phyloP scores from a whole-genome alignment of 2,329 filamentous ascomycete species.

The Dissoconium aciculare region DNA sequence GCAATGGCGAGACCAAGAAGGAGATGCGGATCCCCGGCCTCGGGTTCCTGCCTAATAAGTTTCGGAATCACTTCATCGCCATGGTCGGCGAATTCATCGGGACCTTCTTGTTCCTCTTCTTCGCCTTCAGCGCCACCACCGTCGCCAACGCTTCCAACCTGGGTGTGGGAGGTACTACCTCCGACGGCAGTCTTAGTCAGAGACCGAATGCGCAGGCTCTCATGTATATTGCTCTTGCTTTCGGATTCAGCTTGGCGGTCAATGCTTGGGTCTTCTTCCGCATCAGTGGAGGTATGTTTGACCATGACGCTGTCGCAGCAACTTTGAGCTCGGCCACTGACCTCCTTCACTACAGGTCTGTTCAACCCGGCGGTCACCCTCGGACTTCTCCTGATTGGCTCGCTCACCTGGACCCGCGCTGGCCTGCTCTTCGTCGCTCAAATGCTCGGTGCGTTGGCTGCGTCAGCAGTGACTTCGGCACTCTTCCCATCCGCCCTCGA shows the following conservation, averaged over 20 bases:
- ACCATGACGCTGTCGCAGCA: background rate
- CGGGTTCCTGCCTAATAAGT: conserved; percentile 30
- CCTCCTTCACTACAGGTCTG: conserved; percentile 13
- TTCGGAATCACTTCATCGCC: conserved; percentile 31
- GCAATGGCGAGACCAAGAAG: conserved; percentile 10
- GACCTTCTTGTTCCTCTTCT: conserved; percentile 31
- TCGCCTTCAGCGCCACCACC: conserved; percentile 27
- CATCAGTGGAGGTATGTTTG: conserved; percentile 24
- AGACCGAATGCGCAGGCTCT: conserved; percentile 23
- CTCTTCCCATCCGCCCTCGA: conserved; percentile 33
- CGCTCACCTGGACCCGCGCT: conserved; percentile 32
- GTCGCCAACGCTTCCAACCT: conserved; percentile 26
- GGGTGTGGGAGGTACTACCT: conserved; percentile 8
- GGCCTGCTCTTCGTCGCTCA: conserved; percentile 31
- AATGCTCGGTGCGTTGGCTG: conserved; percentile 31
- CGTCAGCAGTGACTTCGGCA: conserved; percentile 30
- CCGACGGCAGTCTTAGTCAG: conserved; percentile 14
- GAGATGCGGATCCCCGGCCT: conserved; percentile 28
- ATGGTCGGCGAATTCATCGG: conserved; percentile 33
- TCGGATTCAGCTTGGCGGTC: conserved; percentile 31
- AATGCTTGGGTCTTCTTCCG: conserved; percentile 34
- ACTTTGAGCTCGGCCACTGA: conserved; percentile 1
- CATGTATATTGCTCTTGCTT: conserved; percentile 27
- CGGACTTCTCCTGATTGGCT: conserved; percentile 34
- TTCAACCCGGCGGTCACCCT: conserved; percentile 32